A percentile compares a stretch with the other conserved stretches of the same genome.
Evolutionary conservation across 1,139 yeast species (phyloP).

Genomic region (Magnusiomyces paraingens): DNA sequence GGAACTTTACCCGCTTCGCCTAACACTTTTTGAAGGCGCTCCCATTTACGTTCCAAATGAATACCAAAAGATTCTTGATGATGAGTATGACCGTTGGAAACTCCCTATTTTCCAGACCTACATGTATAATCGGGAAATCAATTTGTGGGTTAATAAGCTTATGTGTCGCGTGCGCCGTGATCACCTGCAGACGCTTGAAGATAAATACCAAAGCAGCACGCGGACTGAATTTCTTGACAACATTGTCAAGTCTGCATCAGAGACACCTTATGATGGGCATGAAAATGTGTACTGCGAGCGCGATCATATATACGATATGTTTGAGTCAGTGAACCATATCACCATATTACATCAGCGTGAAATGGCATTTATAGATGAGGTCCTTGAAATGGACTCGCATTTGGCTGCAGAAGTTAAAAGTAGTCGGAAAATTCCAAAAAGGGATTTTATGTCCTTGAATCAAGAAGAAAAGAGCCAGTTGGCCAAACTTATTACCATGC

Average conservation of each 20-base stretch:
- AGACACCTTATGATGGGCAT: too few species aligned
- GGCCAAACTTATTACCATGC: too few species aligned
- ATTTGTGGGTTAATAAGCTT: conserved; percentile 22
- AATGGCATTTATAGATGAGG: conserved; percentile 2
- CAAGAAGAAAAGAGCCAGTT: too few species aligned
- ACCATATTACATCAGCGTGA: conserved; percentile 1
- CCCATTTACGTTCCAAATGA: conserved; percentile 52
- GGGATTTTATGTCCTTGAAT: too few species aligned
- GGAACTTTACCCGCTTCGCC: conserved; percentile 47
- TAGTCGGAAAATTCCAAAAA: background rate
- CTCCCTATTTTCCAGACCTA: conserved; percentile 18
- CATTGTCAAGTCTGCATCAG: too few species aligned
- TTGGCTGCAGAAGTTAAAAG: background rate
- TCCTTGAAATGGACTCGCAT: conserved; percentile 1
- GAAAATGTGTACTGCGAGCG: too few species aligned
- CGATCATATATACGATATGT: too few species aligned
- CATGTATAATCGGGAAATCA: conserved; percentile 20
- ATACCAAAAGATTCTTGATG: conserved; percentile 37
- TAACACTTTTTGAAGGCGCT: conserved; percentile 53
- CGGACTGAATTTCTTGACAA: too few species aligned
- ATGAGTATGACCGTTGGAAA: conserved; percentile 29
- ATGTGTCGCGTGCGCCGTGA: conserved; percentile 17
- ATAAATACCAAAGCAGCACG: too few species aligned
- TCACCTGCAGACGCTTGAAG: too few species aligned
- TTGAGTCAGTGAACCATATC: too few species aligned